Conservation (phyloP, 345 rosid species). For the Crucihimalaya himalaica region DNA sequence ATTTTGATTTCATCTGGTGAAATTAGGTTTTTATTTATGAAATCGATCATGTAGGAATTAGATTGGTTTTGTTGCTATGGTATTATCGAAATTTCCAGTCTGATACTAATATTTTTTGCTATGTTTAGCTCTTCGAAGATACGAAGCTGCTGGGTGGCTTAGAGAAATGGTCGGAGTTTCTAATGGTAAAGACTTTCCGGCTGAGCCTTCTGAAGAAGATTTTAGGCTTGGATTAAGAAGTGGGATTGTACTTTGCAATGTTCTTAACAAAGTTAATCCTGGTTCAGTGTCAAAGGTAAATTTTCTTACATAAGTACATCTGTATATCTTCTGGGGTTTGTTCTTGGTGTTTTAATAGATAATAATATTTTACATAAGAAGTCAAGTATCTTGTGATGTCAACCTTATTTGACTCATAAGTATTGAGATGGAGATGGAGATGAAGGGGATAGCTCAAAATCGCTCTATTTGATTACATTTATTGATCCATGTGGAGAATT, state of each 20-base stretch:
- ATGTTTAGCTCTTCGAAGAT: slow-evolving; percentile 70
- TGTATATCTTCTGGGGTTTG: neutral
- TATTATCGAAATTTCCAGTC: too few relatives aligned
- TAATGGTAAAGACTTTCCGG: slow-evolving; percentile 80
- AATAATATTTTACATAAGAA: neutral
- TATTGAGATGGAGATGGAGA: neutral
- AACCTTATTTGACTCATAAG: neutral
- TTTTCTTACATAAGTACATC: neutral
- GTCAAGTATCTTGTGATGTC: neutral
- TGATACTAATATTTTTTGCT: too few relatives aligned
- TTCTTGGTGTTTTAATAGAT: neutral
- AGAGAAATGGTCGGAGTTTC: slow-evolving; percentile 73
- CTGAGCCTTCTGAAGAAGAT: slow-evolving; percentile 87
- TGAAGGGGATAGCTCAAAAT: slow-evolving; percentile 4
- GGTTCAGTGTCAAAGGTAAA: slow-evolving; percentile 79
- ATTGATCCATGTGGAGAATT: neutral
- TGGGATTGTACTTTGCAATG: slow-evolving; percentile 86
- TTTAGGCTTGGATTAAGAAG: slow-evolving; percentile 89
- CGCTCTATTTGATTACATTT: neutral
- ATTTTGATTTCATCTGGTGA: neutral
- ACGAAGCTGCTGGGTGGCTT: slow-evolving; percentile 91
- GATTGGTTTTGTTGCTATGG: neutral
- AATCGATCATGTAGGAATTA: neutral
- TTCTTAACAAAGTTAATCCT: slow-evolving; percentile 78
- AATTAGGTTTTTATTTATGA: too few relatives aligned